Conservation (phyloP, 192 early-diverging fungal genomes). For the Jimgerdemannia lactiflua region DNA sequence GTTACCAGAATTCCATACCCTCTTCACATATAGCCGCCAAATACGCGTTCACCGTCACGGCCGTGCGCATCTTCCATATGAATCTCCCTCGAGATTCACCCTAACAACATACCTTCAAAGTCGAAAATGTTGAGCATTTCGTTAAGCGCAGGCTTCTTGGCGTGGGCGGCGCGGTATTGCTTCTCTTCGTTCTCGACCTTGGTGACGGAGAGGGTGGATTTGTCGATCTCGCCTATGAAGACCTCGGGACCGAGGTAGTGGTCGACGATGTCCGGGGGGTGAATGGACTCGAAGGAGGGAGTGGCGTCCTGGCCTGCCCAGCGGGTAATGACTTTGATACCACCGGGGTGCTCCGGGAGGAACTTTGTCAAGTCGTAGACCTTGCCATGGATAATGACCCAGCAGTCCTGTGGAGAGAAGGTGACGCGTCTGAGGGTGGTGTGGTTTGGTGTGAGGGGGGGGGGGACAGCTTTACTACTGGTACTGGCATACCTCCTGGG, state of each 20-base stretch:
- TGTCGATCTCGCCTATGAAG: constrained; percentile 54
- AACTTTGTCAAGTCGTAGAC: constrained; percentile 63
- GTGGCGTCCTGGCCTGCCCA: constrained; percentile 75
- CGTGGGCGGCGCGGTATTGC: constrained; percentile 15
- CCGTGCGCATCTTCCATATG: no score
- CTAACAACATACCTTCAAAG: constrained; percentile 47
- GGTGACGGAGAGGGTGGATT: constrained; percentile 10
- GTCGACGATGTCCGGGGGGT: constrained; percentile 63
- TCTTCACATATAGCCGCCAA: background rate
- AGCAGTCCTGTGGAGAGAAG: constrained; percentile 34
- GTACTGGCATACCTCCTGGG: no score
- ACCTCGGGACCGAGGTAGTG: constrained; percentile 44
- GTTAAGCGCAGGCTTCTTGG: constrained; percentile 46
- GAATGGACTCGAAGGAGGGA: constrained; percentile 58
- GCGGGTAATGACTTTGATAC: constrained; percentile 52
- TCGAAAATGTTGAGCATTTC: constrained; percentile 70
- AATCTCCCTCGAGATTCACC: no score
- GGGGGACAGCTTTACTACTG: no score
- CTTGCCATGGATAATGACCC: constrained; percentile 62
- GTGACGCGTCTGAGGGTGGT: background rate
- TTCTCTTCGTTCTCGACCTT: constrained; percentile 36
- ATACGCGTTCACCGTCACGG: background rate
- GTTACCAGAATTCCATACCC: no score
- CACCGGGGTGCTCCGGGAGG: constrained; percentile 59
- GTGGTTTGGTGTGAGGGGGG: no score